These are phyloP conservation scores for Melampsora americana DNA, from an alignment of 1,284 basidiomycete species.

Conservation along the genomic window DNA sequence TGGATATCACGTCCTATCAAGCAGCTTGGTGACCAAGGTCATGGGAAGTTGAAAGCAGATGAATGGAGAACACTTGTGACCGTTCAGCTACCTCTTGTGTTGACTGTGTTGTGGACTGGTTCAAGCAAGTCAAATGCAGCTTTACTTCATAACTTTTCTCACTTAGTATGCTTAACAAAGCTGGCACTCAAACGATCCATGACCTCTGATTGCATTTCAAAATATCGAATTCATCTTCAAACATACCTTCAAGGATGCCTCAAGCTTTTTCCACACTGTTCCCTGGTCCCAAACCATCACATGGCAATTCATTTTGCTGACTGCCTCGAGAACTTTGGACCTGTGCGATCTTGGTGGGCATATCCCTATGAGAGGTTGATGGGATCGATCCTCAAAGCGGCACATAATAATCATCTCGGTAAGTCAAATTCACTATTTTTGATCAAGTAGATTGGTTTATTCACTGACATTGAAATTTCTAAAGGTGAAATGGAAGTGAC, in stretches of 20 bases:
- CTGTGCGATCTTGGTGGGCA: conserved; percentile 24
- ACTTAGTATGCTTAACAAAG: conserved; percentile 23
- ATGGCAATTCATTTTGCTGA: conserved; percentile 38
- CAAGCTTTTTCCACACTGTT: not conserved
- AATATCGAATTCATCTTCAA: conserved; percentile 7
- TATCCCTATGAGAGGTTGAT: conserved; percentile 27
- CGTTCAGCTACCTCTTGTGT: conserved; percentile 14
- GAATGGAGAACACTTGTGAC: conserved; percentile 38
- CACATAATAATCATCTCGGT: conserved; percentile 25
- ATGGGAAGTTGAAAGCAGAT: conserved; percentile 41
- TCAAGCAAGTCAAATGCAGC: not conserved
- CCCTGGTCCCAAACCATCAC: conserved; percentile 35
- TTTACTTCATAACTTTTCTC: conserved; percentile 16
- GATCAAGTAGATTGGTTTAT: not conserved
- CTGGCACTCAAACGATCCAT: conserved; percentile 20
- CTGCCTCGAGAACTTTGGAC: conserved; percentile 31
- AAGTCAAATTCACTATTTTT: not conserved
- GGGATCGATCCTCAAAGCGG: conserved; percentile 19
- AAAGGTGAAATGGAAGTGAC: conserved; percentile 31
- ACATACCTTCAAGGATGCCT: conserved; percentile 22
- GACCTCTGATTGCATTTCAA: conserved; percentile 1
- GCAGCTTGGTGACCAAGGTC: conserved; percentile 19
- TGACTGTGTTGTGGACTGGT: conserved; percentile 21
- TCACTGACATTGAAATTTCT: not conserved
- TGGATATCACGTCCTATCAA: conserved; percentile 19